phyloP scores from a whole-genome alignment of 208 protist species.

The Naegleria gruberi region DNA sequence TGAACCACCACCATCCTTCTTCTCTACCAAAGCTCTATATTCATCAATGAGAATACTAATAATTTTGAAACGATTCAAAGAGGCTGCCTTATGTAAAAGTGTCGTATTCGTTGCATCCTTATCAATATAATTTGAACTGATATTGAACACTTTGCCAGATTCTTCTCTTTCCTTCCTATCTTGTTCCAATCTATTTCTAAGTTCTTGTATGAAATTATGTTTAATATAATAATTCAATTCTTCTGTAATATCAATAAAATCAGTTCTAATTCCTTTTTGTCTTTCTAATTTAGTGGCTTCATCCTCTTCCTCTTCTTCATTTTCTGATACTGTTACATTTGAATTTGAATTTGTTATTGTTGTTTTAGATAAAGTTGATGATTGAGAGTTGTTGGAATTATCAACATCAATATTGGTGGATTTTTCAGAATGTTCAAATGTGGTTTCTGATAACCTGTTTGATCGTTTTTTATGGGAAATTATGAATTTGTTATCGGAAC shows the following conservation, averaged over 20 bases:
- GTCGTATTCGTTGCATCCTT: not conserved
- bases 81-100: not conserved
- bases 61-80: not conserved
- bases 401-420: too few species aligned
- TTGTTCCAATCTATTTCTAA: not conserved
- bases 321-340: not conserved
- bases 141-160: not conserved
- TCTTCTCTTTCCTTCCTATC: not conserved
- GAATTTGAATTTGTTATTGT: not conserved
- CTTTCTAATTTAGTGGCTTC: not conserved
- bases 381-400: too few species aligned
- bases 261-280: not conserved
- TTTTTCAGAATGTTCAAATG: too few species aligned
- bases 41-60: constrained; percentile 2
- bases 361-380: too few species aligned
- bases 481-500: too few species aligned
- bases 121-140: not conserved
- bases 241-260: not conserved
- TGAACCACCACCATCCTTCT: not conserved
- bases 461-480: too few species aligned
- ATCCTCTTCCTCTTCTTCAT: not conserved
- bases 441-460: too few species aligned
- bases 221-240: not conserved
- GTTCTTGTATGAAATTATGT: not conserved
- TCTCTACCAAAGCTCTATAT: not conserved